Conservation (phyloP, 2,329 filamentous ascomycete species). For the Talaromyces sp. region DNA sequence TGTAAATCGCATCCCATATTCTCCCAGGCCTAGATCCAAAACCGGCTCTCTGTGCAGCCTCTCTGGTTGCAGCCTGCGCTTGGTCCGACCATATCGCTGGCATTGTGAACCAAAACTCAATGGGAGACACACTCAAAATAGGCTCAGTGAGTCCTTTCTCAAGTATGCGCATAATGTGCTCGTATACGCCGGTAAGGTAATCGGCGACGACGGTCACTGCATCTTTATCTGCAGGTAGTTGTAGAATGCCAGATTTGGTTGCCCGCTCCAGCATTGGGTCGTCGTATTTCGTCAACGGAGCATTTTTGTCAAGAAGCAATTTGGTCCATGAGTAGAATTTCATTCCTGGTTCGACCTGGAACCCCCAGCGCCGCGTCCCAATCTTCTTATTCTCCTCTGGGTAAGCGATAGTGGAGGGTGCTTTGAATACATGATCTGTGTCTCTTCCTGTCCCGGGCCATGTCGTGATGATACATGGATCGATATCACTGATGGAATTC, state of each 20-base stretch:
- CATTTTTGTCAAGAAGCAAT: slow-evolving; percentile 28
- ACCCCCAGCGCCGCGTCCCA: slow-evolving; percentile 26
- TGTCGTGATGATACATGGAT: slow-evolving; percentile 23
- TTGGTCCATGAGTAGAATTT: slow-evolving; percentile 33
- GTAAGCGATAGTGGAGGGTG: slow-evolving; percentile 31
- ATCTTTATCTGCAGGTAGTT: slow-evolving; percentile 24
- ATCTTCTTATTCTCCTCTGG: neutral
- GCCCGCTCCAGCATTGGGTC: slow-evolving; percentile 21
- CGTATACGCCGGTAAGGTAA: slow-evolving; percentile 27
- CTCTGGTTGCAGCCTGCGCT: slow-evolving; percentile 24
- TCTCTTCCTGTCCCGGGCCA: slow-evolving; percentile 23
- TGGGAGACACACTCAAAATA: slow-evolving; percentile 18
- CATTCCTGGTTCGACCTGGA: slow-evolving; percentile 26
- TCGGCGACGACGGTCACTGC: slow-evolving; percentile 27
- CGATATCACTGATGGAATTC: slow-evolving; percentile 21
- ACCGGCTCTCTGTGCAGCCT: slow-evolving; percentile 22
- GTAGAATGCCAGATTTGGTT: slow-evolving; percentile 21
- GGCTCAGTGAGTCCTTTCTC: slow-evolving; percentile 22
- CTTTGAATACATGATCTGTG: slow-evolving; percentile 24
- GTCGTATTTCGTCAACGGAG: slow-evolving; percentile 25
- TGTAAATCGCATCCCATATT: slow-evolving; percentile 15
- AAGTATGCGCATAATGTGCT: slow-evolving; percentile 22
- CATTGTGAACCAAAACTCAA: slow-evolving; percentile 31
- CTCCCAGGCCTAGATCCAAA: slow-evolving; percentile 20
- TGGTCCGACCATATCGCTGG: slow-evolving; percentile 33